Conservation (phyloP, 83 land plant species). For the Picea mariana region DNA sequence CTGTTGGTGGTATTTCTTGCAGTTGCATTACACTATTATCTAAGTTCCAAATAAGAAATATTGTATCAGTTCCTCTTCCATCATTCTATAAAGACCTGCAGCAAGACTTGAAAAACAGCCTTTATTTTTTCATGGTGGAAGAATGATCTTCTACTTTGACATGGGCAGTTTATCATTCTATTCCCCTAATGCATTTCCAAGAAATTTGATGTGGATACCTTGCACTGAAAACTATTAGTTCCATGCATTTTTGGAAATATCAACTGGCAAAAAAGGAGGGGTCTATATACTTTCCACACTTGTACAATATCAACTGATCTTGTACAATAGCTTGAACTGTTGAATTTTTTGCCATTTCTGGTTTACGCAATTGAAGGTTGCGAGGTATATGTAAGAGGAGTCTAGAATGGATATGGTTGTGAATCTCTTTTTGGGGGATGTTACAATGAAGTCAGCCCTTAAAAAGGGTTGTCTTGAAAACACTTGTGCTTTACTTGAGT, state of each 20-base stretch:
- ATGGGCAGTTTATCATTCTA: not conserved
- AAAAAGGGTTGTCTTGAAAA: constrained; percentile 13
- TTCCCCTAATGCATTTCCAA: not conserved
- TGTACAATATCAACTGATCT: not conserved
- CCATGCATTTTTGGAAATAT: not conserved
- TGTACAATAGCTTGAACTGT: not conserved
- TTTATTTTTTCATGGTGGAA: not conserved
- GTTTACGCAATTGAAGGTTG: not conserved
- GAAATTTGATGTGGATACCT: not conserved
- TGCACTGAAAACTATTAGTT: not conserved
- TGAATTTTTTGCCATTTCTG: not conserved
- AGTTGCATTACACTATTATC: constrained; percentile 8
- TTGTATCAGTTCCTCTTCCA: not conserved
- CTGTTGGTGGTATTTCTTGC: constrained; percentile 9
- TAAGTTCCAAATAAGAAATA: constrained; percentile 5
- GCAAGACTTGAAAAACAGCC: not conserved
- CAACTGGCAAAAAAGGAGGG: not conserved
- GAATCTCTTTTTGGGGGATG: not conserved
- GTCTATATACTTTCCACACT: not conserved
- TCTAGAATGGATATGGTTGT: not conserved
- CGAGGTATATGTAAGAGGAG: too few species aligned
- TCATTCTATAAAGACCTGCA: not conserved
- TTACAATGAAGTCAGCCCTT: not conserved
- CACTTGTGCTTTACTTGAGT: not conserved
- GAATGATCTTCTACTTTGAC: not conserved